These are phyloP conservation scores for Aspergillus baeticus DNA, from an alignment of 495 filamentous ascomycete species.

Conservation along the genomic window DNA sequence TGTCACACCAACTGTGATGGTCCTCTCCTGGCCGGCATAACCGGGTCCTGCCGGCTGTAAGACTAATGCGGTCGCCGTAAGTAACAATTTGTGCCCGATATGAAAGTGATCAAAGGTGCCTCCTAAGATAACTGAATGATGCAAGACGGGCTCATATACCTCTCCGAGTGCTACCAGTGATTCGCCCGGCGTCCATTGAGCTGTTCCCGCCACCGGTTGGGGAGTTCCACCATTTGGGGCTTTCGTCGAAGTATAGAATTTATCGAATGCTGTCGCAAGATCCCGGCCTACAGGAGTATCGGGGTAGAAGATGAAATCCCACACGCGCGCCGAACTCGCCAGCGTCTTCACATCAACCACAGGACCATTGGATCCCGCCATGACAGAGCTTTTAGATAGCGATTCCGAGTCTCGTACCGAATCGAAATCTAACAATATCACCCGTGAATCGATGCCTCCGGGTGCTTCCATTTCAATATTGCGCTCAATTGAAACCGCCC, in stretches of 20 bases:
- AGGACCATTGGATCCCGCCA: conserved; percentile 50
- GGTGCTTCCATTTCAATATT: conserved; percentile 62
- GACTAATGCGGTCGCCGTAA: conserved; percentile 79
- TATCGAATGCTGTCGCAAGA: conserved; percentile 32
- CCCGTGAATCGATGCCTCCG: conserved; percentile 72
- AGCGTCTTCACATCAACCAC: conserved; percentile 67
- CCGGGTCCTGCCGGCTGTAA: conserved; percentile 46
- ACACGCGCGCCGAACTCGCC: conserved; percentile 60
- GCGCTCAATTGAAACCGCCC: conserved; percentile 60
- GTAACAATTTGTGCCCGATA: conserved; percentile 89
- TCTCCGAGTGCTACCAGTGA: conserved; percentile 25
- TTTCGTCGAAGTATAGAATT: conserved; percentile 19
- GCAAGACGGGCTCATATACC: conserved; percentile 23
- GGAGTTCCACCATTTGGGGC: conserved; percentile 22
- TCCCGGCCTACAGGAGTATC: conserved; percentile 56
- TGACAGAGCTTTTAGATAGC: conserved; percentile 23
- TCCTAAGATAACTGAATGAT: conserved; percentile 72
- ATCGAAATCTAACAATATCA: conserved; percentile 68
- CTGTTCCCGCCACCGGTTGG: conserved; percentile 31
- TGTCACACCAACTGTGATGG: conserved; percentile 80
- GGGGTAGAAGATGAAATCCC: conserved; percentile 69
- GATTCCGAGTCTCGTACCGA: conserved; percentile 27
- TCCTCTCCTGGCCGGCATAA: conserved; percentile 34
- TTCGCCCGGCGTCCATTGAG: conserved; percentile 25
- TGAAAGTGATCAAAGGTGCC: conserved; percentile 98